Conservation (phyloP, 352 stramenopile species). For the Phytophthora lateralis region DNA sequence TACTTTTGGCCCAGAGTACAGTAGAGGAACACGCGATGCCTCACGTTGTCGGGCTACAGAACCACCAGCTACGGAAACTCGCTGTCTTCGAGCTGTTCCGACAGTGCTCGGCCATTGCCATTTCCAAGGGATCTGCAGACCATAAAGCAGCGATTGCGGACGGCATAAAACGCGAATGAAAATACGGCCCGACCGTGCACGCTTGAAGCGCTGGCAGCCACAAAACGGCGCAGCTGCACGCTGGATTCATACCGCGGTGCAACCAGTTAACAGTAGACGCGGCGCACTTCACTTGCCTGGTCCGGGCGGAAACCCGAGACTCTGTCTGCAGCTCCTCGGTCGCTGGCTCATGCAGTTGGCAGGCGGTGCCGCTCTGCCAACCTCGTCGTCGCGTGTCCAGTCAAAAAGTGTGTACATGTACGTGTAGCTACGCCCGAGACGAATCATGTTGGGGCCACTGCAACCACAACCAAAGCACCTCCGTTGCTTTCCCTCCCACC, state of each 20-base stretch:
- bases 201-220: constrained; percentile 16
- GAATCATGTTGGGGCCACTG: not conserved
- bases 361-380: not conserved
- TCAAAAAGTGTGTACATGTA: too few species aligned
- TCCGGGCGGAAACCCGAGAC: not conserved
- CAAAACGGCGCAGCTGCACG: constrained; percentile 19
- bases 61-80: too few species aligned
- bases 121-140: too few species aligned
- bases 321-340: not conserved
- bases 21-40: too few species aligned
- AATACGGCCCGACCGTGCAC: constrained; percentile 2
- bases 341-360: not conserved
- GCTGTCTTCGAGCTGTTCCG: too few species aligned
- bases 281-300: not conserved
- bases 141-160: too few species aligned
- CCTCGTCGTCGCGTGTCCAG: not conserved
- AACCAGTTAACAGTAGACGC: constrained; percentile 22
- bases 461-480: constrained; percentile 11
- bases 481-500: not conserved
- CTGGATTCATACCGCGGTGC: constrained; percentile 16
- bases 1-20: too few species aligned
- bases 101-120: too few species aligned
- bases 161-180: constrained; percentile 17
- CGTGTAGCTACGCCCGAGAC: constrained; percentile 1
- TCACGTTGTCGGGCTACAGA: too few species aligned